phyloP scores from a whole-genome alignment of 2,329 filamentous ascomycete genomes.

The Dothistroma septosporum region DNA sequence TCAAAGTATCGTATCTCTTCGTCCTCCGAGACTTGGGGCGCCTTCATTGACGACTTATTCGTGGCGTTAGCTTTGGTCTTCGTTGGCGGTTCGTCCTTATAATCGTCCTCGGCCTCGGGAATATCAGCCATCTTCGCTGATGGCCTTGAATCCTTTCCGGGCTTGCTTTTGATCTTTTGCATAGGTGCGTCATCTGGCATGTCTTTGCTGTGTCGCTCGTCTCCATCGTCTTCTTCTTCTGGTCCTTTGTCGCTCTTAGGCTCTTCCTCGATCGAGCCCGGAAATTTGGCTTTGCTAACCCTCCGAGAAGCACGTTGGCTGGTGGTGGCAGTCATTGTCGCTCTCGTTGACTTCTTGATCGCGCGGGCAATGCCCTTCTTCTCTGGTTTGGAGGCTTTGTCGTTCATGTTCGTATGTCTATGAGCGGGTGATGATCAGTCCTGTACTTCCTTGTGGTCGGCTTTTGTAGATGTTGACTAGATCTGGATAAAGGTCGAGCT shows the following conservation, averaged over 20 bases:
- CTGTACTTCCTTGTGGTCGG: background rate
- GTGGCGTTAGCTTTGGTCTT: background rate
- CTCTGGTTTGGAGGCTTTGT: background rate
- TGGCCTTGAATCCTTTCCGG: too few relatives aligned
- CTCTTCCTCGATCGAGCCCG: background rate
- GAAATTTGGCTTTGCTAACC: background rate
- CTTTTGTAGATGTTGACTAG: background rate
- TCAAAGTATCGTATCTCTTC: conserved; percentile 9
- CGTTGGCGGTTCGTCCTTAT: background rate
- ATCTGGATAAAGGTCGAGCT: too few relatives aligned
- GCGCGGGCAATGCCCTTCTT: background rate
- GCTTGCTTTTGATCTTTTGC: background rate
- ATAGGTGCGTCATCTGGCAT: background rate
- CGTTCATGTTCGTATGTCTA: background rate
- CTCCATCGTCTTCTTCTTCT: background rate
- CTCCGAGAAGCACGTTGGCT: background rate
- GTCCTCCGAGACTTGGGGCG: background rate
- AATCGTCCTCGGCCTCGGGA: background rate
- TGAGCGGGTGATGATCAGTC: background rate
- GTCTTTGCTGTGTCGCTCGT: background rate
- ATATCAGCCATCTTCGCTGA: background rate
- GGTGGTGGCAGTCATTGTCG: background rate
- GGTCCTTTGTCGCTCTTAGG: background rate
- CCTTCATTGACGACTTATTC: background rate
- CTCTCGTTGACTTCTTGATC: background rate